Percentiles rank a stretch among this genome's conserved stretches.
Evolutionary conservation across 2,329 filamentous ascomycete genomes (phyloP).

Genomic region (Lachnellula willkommii): DNA sequence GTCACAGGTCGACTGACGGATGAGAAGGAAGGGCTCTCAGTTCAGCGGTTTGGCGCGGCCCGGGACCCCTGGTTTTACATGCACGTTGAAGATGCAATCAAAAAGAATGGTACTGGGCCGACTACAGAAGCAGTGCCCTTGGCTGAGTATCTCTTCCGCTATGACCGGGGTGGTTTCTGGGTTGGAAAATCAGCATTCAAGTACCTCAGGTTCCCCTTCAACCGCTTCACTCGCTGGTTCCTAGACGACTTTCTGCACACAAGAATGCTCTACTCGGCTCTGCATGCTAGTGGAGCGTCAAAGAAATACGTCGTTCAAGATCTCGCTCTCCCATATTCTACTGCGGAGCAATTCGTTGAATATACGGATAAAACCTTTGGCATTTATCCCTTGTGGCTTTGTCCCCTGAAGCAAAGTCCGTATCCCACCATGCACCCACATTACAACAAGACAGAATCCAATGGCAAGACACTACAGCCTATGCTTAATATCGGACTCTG

Average conservation of each 20-base stretch:
- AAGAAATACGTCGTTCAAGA: conserved; percentile 58
- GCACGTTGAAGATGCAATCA: conserved; percentile 44
- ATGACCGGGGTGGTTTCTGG: conserved; percentile 62
- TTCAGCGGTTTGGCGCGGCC: conserved; percentile 45
- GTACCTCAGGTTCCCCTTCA: conserved; percentile 59
- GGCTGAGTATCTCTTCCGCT: conserved; percentile 51
- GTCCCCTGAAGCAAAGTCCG: conserved; percentile 40
- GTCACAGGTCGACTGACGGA: conserved; percentile 49
- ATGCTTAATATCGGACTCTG: conserved; percentile 69
- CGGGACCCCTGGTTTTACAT: conserved; percentile 62
- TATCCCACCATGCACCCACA: conserved; percentile 32
- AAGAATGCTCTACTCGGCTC: conserved; percentile 55
- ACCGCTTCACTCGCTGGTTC: conserved; percentile 49
- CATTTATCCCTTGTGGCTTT: conserved; percentile 55
- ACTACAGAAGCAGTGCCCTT: conserved; percentile 39
- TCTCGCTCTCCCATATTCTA: conserved; percentile 50
- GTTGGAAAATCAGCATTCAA: conserved; percentile 51
- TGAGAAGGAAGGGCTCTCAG: conserved; percentile 16
- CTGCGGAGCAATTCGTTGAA: conserved; percentile 47
- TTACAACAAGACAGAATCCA: conserved; percentile 17
- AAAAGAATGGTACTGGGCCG: conserved; percentile 8
- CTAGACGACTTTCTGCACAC: conserved; percentile 59
- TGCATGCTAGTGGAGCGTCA: conserved; percentile 53
- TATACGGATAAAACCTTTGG: conserved; percentile 42
- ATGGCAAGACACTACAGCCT: conserved; percentile 32